phyloP scores from a whole-genome alignment of 306 rosid genomes.

The apple (Malus domestica) region DNA sequence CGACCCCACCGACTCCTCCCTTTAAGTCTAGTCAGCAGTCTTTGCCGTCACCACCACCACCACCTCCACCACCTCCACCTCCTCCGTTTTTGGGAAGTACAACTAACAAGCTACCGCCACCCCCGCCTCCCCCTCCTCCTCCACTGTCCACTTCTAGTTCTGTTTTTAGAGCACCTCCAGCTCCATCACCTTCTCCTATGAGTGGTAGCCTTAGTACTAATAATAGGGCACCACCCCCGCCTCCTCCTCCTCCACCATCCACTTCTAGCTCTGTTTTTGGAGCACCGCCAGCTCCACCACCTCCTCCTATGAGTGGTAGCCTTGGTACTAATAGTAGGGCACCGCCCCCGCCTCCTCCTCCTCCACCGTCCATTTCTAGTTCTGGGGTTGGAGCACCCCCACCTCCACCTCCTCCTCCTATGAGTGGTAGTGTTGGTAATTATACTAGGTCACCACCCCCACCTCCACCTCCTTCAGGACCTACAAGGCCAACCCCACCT shows the following conservation, averaged over 20 bases:
- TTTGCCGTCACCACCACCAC: neutral
- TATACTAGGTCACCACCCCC: constrained; percentile 18
- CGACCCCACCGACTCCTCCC: constrained; percentile 16
- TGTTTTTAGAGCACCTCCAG: neutral
- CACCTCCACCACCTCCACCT: constrained; percentile 19
- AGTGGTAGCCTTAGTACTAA: neutral
- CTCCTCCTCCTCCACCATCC: constrained; percentile 24
- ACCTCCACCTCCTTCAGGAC: constrained; percentile 20
- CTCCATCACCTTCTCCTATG: constrained; percentile 1
- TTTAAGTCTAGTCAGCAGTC: constrained; percentile 13
- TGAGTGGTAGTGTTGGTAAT: neutral
- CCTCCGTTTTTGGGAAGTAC: constrained; percentile 7
- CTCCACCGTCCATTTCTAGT: constrained; percentile 16
- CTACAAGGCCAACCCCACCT: no score
- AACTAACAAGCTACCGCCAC: neutral
- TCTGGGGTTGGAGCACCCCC: neutral
- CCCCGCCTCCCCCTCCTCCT: constrained; percentile 14
- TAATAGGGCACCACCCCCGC: constrained; percentile 22
- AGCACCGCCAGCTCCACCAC: constrained; percentile 18
- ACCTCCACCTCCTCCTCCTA: neutral
- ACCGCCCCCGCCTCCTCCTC: constrained; percentile 48
- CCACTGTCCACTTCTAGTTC: constrained; percentile 13
- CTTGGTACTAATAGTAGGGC: neutral
- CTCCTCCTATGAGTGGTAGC: constrained; percentile 26
- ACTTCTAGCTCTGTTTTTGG: neutral